These are phyloP conservation scores for Lactifluus subvellereus DNA, from an alignment of 768 basidiomycete species.

Conservation along the genomic window DNA sequence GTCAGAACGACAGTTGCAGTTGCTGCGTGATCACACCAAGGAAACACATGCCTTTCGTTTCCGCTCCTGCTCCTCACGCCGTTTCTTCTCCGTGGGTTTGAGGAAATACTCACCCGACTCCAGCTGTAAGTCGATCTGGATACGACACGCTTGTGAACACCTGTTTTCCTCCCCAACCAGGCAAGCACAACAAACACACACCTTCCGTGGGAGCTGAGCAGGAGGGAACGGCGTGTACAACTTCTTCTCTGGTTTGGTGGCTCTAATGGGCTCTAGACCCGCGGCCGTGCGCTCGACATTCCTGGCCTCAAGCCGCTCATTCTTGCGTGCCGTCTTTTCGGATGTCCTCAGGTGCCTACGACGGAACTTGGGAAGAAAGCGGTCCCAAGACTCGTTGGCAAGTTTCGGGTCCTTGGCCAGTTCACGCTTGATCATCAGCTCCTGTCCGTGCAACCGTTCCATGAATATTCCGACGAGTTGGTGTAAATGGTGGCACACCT, in stretches of 20 bases:
- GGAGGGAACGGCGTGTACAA: conserved; percentile 99
- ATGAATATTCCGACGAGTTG: neutral
- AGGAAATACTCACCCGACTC: conserved; percentile 99
- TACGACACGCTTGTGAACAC: neutral
- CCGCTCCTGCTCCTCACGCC: conserved; percentile 60
- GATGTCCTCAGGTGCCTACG: conserved; percentile 89
- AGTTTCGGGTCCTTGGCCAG: conserved; percentile 97
- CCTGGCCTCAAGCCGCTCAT: conserved; percentile 58
- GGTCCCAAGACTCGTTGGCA: conserved; percentile 90
- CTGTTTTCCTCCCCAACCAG: neutral
- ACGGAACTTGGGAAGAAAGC: conserved; percentile 94
- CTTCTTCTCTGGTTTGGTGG: conserved; percentile 66
- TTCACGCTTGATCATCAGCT: conserved; percentile 97
- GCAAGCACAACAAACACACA: conserved; percentile 30
- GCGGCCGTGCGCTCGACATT: conserved; percentile 60
- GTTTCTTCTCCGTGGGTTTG: conserved; percentile 82
- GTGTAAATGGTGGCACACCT: conserved; percentile 43
- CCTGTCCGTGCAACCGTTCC: conserved; percentile 43
- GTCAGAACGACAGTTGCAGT: neutral
- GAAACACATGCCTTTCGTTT: conserved; percentile 60
- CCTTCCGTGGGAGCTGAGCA: conserved; percentile 88
- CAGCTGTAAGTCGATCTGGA: conserved; percentile 83
- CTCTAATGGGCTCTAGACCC: conserved; percentile 44
- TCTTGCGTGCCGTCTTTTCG: conserved; percentile 90
- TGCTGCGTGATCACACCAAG: neutral